These are phyloP conservation scores for Calonectria pteridis DNA, from an alignment of 2,329 filamentous ascomycete genomes.

Conservation along the genomic window DNA sequence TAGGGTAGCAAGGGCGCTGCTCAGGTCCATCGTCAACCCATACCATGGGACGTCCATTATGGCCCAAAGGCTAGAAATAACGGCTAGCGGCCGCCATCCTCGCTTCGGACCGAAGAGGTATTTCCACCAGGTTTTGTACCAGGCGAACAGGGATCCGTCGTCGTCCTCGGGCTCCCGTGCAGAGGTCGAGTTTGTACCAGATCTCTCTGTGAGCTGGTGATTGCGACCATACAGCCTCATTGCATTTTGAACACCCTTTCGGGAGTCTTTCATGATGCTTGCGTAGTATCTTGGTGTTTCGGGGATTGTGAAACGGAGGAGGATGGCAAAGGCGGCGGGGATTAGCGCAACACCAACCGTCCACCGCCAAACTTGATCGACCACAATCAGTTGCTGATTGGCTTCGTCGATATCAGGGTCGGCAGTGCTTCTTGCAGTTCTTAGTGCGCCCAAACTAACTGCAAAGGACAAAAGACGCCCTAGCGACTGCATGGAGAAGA, in stretches of 20 bases:
- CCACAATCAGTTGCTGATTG: neutral
- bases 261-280: neutral
- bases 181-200: neutral
- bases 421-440: neutral
- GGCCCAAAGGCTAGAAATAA: constrained; percentile 28
- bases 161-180: neutral
- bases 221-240: neutral
- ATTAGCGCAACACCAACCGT: neutral
- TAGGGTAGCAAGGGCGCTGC: constrained; percentile 22
- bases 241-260: constrained; percentile 1
- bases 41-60: constrained; percentile 30
- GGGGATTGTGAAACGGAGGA: neutral
- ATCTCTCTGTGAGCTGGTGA: neutral
- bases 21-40: constrained; percentile 27
- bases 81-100: constrained; percentile 12
- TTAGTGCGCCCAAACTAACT: neutral
- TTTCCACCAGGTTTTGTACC: constrained; percentile 1
- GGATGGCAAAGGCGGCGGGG: neutral
- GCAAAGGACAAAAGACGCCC: neutral
- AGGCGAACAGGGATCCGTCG: neutral
- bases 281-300: constrained; percentile 2
- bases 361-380: constrained; percentile 4
- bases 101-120: constrained; percentile 19
- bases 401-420: neutral
- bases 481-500: constrained; percentile 12